Conservation (phyloP, 2,329 filamentous ascomycete species). For the Thielaviopsis ethacetica region DNA sequence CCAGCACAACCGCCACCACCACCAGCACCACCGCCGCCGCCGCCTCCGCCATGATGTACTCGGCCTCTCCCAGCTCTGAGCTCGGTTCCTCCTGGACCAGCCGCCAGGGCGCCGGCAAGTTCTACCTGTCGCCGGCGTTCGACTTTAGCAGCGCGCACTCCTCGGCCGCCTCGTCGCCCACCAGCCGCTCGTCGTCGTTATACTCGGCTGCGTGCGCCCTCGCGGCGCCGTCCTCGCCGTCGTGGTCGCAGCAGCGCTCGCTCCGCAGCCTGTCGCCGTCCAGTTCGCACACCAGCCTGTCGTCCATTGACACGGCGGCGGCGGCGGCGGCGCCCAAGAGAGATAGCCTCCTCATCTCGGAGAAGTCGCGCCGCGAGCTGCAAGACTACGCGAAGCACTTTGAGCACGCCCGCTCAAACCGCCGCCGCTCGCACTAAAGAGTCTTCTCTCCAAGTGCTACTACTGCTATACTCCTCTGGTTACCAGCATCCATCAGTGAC, state of each 20-base stretch:
- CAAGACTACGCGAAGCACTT: constrained; percentile 78
- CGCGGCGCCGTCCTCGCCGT: neutral
- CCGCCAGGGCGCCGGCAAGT: constrained; percentile 23
- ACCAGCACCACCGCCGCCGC: no score
- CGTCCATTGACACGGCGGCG: constrained; percentile 52
- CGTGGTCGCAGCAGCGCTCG: constrained; percentile 19
- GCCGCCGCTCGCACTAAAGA: constrained; percentile 40
- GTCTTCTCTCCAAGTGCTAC: no score
- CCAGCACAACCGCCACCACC: no score
- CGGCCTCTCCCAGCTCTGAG: constrained; percentile 16
- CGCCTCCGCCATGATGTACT: constrained; percentile 12
- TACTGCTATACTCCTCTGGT: neutral
- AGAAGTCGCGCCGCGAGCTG: constrained; percentile 63
- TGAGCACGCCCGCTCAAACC: constrained; percentile 55
- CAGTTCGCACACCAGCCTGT: constrained; percentile 70
- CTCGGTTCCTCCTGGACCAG: constrained; percentile 3
- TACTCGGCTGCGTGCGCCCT: constrained; percentile 21
- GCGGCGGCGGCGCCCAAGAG: constrained; percentile 37
- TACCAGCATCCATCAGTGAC: no score
- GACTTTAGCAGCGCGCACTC: constrained; percentile 49
- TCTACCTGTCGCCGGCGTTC: constrained; percentile 59
- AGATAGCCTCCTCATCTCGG: constrained; percentile 46
- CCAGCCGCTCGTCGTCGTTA: constrained; percentile 31
- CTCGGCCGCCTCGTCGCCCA: constrained; percentile 19
- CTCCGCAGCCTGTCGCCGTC: constrained; percentile 42